Evolutionary conservation across 108 stramenopile species (phyloP).

Genomic region (Mayamaea pseudoterrestris): DNA sequence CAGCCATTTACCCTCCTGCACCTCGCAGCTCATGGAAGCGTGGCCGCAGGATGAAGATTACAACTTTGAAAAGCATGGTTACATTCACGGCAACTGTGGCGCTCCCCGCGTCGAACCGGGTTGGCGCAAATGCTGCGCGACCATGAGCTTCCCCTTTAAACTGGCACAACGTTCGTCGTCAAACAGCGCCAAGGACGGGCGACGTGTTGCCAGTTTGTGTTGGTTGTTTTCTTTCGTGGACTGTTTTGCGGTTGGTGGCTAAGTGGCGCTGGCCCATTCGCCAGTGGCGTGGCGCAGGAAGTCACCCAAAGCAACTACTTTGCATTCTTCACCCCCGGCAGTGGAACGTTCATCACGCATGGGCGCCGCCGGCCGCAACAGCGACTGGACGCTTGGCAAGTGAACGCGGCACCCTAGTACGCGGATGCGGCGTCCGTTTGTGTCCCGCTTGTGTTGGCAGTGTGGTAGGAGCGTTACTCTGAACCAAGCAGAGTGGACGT

Average conservation of each 20-base stretch:
- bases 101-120: conserved; percentile 50
- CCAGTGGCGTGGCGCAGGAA: conserved; percentile 46
- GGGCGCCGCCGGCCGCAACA: conserved; percentile 53
- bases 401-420: conserved; percentile 65
- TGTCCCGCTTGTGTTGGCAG: conserved; percentile 47
- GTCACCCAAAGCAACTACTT: conserved; percentile 69
- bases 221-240: conserved; percentile 6
- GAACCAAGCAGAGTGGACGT: conserved; percentile 36
- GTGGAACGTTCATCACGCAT: conserved; percentile 45
- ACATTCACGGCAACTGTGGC: conserved; percentile 41
- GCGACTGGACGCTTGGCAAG: conserved; percentile 47
- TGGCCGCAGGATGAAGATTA: conserved; percentile 79
- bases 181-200: conserved; percentile 62
- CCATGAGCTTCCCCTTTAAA: conserved; percentile 74
- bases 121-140: conserved; percentile 53
- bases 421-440: conserved; percentile 72
- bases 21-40: conserved; percentile 32
- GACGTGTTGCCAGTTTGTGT: conserved; percentile 58
- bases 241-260: conserved; percentile 2
- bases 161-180: conserved; percentile 64
- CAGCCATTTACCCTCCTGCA: conserved; percentile 51
- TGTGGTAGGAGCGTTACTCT: conserved; percentile 47
- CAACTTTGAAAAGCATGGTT: conserved; percentile 23
- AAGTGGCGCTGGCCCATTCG: conserved; percentile 6
- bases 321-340: conserved; percentile 41